Conservation (phyloP, 257 asterid species). For the Salvia hispanica region DNA sequence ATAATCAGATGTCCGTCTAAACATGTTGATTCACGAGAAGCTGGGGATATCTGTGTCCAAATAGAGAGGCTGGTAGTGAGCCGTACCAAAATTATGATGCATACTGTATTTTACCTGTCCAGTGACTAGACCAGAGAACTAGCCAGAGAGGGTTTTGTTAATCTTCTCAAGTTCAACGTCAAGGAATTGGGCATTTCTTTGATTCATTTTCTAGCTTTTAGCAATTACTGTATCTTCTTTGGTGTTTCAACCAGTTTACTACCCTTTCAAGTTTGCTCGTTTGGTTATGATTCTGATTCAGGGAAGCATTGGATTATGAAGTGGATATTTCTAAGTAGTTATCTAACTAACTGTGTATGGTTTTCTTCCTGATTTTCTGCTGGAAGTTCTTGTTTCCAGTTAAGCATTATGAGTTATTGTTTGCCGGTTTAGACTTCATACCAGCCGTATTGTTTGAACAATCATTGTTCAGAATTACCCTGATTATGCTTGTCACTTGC, state of each 20-base stretch:
- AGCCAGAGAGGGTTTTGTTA: neutral
- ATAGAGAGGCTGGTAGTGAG: no score
- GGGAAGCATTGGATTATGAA: no score
- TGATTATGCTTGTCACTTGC: neutral
- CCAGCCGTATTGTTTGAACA: neutral
- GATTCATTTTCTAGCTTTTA: neutral
- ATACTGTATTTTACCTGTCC: neutral
- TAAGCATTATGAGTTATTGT: no score
- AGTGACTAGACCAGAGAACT: neutral
- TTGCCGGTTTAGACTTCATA: neutral
- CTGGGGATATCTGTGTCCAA: no score
- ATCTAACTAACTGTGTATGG: neutral
- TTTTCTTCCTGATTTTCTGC: constrained; percentile 5
- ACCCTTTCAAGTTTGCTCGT: no score
- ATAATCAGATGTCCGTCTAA: neutral
- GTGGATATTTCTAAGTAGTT: no score
- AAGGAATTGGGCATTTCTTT: neutral
- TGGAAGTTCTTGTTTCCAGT: neutral
- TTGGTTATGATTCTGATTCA: no score
- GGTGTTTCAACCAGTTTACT: no score
- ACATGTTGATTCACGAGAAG: no score
- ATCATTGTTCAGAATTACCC: no score
- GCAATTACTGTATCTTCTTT: neutral
- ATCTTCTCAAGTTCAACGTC: neutral
- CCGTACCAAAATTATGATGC: neutral